Conservation (phyloP, 176 grass and related monocot genomes). For the Oryza longistaminata region DNA sequence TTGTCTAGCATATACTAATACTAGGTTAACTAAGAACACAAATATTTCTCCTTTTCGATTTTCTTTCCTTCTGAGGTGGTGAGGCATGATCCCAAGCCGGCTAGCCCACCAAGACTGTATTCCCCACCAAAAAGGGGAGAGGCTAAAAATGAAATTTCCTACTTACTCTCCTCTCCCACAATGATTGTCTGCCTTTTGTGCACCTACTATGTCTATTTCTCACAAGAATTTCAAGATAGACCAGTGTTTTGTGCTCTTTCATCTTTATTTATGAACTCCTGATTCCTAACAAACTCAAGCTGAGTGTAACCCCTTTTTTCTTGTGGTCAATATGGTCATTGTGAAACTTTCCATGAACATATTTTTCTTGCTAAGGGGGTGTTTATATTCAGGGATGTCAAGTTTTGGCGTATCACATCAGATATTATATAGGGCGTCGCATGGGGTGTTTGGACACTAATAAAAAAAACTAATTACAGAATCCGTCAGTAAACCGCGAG, state of each 20-base stretch:
- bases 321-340: neutral
- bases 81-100: too few relatives aligned
- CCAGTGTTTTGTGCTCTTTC: neutral
- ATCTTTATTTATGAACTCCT: neutral
- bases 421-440: too few relatives aligned
- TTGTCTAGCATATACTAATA: neutral
- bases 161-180: neutral
- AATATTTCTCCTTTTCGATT: too few relatives aligned
- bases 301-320: neutral
- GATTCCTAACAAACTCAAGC: neutral
- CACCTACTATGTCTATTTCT: neutral
- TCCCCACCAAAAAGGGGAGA: too few relatives aligned
- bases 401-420: too few relatives aligned
- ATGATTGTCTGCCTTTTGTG: neutral
- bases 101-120: too few relatives aligned
- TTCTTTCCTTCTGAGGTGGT: too few relatives aligned
- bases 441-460: too few relatives aligned
- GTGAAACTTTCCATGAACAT: neutral
- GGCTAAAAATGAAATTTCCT: too few relatives aligned
- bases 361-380: neutral
- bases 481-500: too few relatives aligned
- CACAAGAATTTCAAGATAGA: neutral
- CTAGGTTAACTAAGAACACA: neutral
- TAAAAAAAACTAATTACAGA: too few relatives aligned
- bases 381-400: too few relatives aligned